Evolutionary conservation across 2,329 filamentous ascomycete genomes (phyloP).

Genomic region (Pseudocercospora macadamiae): DNA sequence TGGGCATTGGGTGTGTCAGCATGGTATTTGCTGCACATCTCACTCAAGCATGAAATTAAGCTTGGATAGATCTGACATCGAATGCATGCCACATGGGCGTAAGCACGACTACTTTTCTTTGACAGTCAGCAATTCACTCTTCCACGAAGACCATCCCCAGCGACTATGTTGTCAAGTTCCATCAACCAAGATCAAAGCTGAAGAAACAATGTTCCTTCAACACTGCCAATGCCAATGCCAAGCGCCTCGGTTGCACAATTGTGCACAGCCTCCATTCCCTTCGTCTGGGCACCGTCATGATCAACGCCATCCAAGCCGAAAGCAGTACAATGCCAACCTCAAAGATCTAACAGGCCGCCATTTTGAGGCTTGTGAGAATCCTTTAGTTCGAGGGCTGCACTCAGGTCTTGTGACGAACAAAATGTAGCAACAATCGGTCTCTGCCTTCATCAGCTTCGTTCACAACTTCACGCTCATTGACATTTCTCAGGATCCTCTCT

Average conservation of each 20-base stretch:
- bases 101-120: not conserved
- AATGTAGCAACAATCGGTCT: not conserved
- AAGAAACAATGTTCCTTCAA: not conserved
- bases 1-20: too few relatives aligned
- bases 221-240: not conserved
- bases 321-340: not conserved
- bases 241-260: not conserved
- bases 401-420: not conserved
- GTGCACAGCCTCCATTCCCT: not conserved
- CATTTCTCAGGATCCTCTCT: not conserved
- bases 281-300: conserved; percentile 6
- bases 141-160: too few relatives aligned
- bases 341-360: not conserved
- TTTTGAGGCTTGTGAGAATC: not conserved
- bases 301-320: conserved; percentile 2
- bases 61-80: not conserved
- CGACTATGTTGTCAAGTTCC: too few relatives aligned
- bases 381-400: conserved; percentile 5
- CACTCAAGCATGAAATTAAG: not conserved
- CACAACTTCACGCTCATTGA: not conserved
- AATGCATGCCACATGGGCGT: not conserved
- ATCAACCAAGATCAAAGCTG: not conserved
- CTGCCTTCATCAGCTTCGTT: not conserved
- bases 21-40: too few relatives aligned
- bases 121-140: too few relatives aligned